Percentiles rank a stretch among this genome's conserved stretches.
phyloP scores from a whole-genome alignment of 345 rosid species.

The Arabis hirsuta region DNA sequence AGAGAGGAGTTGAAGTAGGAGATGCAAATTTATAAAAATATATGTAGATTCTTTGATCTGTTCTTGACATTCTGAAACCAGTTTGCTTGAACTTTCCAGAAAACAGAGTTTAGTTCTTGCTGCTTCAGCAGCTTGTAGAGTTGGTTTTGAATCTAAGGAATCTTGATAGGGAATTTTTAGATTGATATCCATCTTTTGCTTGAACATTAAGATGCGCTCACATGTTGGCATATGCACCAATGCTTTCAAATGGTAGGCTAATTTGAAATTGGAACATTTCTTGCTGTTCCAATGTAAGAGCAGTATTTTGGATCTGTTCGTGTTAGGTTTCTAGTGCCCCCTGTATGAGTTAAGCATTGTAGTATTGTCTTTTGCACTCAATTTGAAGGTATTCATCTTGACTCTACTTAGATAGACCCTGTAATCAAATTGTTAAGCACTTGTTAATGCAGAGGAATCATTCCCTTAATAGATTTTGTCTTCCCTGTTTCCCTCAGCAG shows the following conservation, averaged over 20 bases:
- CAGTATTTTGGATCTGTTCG: neutral
- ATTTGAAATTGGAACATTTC: neutral
- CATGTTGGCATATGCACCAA: constrained; percentile 3
- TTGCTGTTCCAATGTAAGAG: too few species aligned
- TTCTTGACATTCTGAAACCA: neutral
- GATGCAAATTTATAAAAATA: neutral
- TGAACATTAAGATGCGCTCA: neutral
- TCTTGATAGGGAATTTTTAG: neutral
- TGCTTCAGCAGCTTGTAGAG: neutral
- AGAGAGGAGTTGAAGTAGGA: neutral
- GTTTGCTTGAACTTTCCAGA: neutral
- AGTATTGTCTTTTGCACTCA: constrained; percentile 5
- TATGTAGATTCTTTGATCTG: neutral
- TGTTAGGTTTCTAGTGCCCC: neutral
- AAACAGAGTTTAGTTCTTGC: constrained; percentile 1
- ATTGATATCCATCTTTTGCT: neutral
- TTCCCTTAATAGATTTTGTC: neutral
- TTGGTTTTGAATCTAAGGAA: constrained; percentile 14
- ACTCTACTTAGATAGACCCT: neutral
- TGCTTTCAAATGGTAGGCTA: neutral
- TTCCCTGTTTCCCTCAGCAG: neutral
- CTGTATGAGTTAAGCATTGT: neutral
- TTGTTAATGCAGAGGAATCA: constrained; percentile 14
- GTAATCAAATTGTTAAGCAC: neutral
- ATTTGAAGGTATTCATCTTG: neutral